Conservation (phyloP, 805 yeast genomes). For the Pichia paraexigua region DNA sequence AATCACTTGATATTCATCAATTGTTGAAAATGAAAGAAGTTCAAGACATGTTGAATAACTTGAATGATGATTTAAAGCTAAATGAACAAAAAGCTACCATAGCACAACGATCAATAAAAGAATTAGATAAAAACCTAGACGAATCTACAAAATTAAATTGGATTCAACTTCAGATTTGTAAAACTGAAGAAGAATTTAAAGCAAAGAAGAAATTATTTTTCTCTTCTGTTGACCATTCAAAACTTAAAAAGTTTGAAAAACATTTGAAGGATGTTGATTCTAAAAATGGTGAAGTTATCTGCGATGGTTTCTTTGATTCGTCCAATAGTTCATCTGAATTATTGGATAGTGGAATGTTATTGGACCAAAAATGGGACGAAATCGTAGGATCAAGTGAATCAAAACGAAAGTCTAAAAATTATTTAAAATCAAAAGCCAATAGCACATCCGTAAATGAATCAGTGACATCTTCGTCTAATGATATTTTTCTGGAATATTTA, state of each 20-base stretch:
- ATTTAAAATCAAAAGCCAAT: background rate
- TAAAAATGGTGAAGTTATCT: slow-evolving; percentile 13
- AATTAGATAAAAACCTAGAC: slow-evolving; percentile 23
- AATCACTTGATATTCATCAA: slow-evolving; percentile 52
- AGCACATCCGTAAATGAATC: background rate
- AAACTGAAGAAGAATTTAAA: slow-evolving; percentile 24
- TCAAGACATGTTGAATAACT: slow-evolving; percentile 17
- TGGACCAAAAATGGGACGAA: slow-evolving; percentile 8
- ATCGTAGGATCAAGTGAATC: background rate
- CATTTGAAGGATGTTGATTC: slow-evolving; percentile 9
- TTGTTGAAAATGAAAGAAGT: slow-evolving; percentile 37
- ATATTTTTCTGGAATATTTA: background rate
- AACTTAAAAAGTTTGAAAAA: slow-evolving; percentile 14
- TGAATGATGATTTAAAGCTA: slow-evolving; percentile 7
- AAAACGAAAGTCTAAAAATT: background rate
- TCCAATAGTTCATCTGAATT: slow-evolving; percentile 14
- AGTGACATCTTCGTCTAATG: background rate
- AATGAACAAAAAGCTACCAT: slow-evolving; percentile 10
- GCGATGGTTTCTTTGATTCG: slow-evolving; percentile 12
- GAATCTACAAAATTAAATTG: slow-evolving; percentile 16
- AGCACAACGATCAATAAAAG: slow-evolving; percentile 19
- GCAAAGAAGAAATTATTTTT: slow-evolving; percentile 16
- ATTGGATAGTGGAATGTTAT: slow-evolving; percentile 12
- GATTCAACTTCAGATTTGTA: slow-evolving; percentile 26
- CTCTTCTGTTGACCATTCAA: slow-evolving; percentile 11